Conservation (phyloP, 768 basidiomycete species). For the Boletus rubescentipes region DNA sequence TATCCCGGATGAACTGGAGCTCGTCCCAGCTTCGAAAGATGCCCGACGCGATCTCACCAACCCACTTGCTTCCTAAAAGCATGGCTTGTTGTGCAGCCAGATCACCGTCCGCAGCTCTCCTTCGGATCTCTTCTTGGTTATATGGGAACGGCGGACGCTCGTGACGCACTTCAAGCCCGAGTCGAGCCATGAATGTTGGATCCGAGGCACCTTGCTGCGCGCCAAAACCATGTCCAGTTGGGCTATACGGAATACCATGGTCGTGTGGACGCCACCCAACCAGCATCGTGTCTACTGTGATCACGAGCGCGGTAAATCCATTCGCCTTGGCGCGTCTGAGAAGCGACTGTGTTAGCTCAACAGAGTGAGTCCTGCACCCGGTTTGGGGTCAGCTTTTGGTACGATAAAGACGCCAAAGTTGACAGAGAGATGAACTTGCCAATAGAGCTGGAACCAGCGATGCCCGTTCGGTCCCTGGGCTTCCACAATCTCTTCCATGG, state of each 20-base stretch:
- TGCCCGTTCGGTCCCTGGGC: slow-evolving; percentile 41
- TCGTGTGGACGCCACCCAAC: slow-evolving; percentile 49
- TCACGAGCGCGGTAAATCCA: slow-evolving; percentile 43
- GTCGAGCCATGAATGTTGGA: slow-evolving; percentile 45
- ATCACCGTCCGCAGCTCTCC: slow-evolving; percentile 31
- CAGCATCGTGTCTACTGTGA: slow-evolving; percentile 45
- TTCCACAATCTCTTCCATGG: slow-evolving; percentile 49
- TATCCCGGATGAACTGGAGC: slow-evolving; percentile 39
- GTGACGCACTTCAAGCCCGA: slow-evolving; percentile 30
- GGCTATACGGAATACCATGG: slow-evolving; percentile 39
- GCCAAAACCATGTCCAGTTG: slow-evolving; percentile 38
- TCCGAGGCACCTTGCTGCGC: slow-evolving; percentile 43
- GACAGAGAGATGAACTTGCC: slow-evolving; percentile 20
- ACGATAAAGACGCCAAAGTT: not conserved
- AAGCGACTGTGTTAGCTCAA: slow-evolving; percentile 40
- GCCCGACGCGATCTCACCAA: slow-evolving; percentile 39
- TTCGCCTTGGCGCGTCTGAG: slow-evolving; percentile 42
- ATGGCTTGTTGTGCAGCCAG: slow-evolving; percentile 26
- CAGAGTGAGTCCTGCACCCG: slow-evolving; percentile 35
- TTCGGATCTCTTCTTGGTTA: slow-evolving; percentile 28
- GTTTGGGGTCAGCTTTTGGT: not conserved
- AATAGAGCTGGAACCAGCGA: slow-evolving; percentile 54
- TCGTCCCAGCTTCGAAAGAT: slow-evolving; percentile 46
- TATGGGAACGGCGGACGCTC: slow-evolving; percentile 37
- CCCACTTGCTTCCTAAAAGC: slow-evolving; percentile 39